Evolutionary conservation across 1,139 yeast genomes (phyloP).

Genomic region (Kurtzmaniella quercitrusa): DNA sequence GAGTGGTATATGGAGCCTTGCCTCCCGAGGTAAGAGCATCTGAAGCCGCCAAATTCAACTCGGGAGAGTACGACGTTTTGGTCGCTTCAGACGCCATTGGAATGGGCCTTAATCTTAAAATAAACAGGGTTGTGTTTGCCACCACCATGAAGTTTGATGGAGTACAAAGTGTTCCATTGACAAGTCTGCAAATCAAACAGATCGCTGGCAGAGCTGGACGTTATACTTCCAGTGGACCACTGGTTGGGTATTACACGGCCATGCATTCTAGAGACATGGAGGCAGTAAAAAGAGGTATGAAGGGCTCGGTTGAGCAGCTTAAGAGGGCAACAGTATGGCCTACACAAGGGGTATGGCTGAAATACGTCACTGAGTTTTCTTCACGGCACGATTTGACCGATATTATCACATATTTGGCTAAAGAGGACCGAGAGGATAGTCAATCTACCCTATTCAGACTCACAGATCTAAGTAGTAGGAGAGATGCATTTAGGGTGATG

Average conservation of each 20-base stretch:
- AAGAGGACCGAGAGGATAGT: conserved; percentile 19
- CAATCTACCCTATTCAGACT: conserved; percentile 30
- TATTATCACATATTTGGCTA: conserved; percentile 46
- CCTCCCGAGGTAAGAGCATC: conserved; percentile 93
- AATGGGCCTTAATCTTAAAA: conserved; percentile 89
- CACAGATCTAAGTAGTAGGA: conserved; percentile 42
- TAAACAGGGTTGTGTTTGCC: conserved; percentile 74
- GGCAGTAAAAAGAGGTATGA: conserved; percentile 41
- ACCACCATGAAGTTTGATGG: conserved; percentile 73
- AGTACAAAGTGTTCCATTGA: conserved; percentile 36
- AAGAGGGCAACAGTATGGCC: conserved; percentile 68
- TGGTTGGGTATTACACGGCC: conserved; percentile 63
- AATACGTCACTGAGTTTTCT: conserved; percentile 48
- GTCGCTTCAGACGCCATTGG: conserved; percentile 98
- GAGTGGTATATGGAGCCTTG: conserved; percentile 89
- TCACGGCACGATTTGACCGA: conserved; percentile 36
- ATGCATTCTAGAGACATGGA: conserved; percentile 39
- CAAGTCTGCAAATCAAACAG: conserved; percentile 73
- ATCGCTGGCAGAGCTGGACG: conserved; percentile 98
- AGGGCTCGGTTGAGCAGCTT: conserved; percentile 32
- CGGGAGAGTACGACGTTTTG: conserved; percentile 68
- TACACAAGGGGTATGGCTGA: conserved; percentile 56
- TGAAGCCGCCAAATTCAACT: conserved; percentile 77
- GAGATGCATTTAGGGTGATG: conserved; percentile 43
- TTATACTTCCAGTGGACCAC: conserved; percentile 39